Base-by-base conservation (phyloP, 116 monocot species). In the Posidonia oceanica region DNA sequence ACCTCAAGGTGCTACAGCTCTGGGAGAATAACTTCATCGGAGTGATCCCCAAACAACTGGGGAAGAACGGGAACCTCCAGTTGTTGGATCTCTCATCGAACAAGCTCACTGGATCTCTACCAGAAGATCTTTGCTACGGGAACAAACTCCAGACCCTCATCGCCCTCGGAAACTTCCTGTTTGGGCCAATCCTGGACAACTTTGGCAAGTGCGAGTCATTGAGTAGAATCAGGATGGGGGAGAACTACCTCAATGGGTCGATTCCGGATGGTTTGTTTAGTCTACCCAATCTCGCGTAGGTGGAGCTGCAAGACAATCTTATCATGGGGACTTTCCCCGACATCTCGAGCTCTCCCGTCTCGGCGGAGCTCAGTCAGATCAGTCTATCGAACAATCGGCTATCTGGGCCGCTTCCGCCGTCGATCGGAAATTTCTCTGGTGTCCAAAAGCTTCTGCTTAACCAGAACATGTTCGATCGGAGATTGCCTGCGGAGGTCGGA, bases 1-100 rank as follows among this genome's bases (percentile, higher is more conserved):
- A 67, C 51, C 75, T 94, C 53, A 85, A 94, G 67, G 94, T 94
- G 61, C 83, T 94, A 4, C 90, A 94, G 66, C 82, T 94, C 3
- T 94, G 90, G 94, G 90, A 90, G 74, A 94, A 94, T 68, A 94
- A 94, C 82, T 94, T 94, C 71, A 94, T 87, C 29, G 90, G 94
- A 5, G 76, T 55, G 16, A 80, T 94, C 29, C 94, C 94, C 3
- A 44, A 61, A 36, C 61, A 54, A 22, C 78, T 94, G 14, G 90
- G 94, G 16, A 51, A 48, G 20, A 89, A 76, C 23, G 86, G 88
- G 14, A 72, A 61, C 52, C 73, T 94, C 38, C 74, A 75, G 80
- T 74, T 87, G 36, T 72, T 94, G 13, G 94, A 94, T 51, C 52
- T 94, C 7, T 88, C 88, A 0, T 80, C 90, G 5, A 94, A 94